Evolutionary conservation across 768 basidiomycete genomes (phyloP).

Genomic region (Cubamyces lactineus): DNA sequence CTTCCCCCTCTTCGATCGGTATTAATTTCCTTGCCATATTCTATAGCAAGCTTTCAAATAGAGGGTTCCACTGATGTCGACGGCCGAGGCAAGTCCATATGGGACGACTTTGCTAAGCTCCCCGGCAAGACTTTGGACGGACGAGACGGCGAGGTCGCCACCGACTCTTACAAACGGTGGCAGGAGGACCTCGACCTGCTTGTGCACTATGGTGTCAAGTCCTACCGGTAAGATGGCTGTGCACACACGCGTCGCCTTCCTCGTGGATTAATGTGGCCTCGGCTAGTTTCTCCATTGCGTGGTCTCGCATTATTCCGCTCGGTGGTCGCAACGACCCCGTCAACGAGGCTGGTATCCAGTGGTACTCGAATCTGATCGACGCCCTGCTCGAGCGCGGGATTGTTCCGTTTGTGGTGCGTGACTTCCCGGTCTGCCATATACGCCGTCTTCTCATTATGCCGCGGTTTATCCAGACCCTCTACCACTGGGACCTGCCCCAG

Average conservation of each 20-base stretch:
- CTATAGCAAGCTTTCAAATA: slow-evolving; percentile 68
- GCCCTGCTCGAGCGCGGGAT: slow-evolving; percentile 64
- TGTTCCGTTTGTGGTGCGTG: slow-evolving; percentile 65
- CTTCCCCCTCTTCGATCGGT: neutral
- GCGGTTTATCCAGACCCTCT: slow-evolving; percentile 53
- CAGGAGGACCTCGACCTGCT: slow-evolving; percentile 67
- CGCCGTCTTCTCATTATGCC: slow-evolving; percentile 4
- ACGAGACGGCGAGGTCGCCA: slow-evolving; percentile 67
- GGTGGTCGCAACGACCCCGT: slow-evolving; percentile 75
- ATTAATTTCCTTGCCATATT: slow-evolving; percentile 9
- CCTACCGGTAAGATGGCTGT: slow-evolving; percentile 51
- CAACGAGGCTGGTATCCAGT: slow-evolving; percentile 69
- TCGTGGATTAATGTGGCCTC: neutral
- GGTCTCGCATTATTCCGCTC: slow-evolving; percentile 75
- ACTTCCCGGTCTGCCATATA: neutral
- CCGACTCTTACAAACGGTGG: slow-evolving; percentile 72
- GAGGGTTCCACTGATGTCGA: slow-evolving; percentile 66
- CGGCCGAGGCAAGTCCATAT: slow-evolving; percentile 70
- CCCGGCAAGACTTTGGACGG: slow-evolving; percentile 76
- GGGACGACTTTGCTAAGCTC: slow-evolving; percentile 70
- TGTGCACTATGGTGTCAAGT: slow-evolving; percentile 63
- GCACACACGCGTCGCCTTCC: neutral
- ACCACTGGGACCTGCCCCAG: slow-evolving; percentile 83
- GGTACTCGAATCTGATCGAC: slow-evolving; percentile 74
- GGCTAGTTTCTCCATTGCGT: slow-evolving; percentile 63